A percentile compares a stretch with the other conserved stretches of the same genome.
These are phyloP conservation scores for Plectosphaerella sp. DNA, from an alignment of 2,329 filamentous ascomycete genomes.

Conservation along the genomic window DNA sequence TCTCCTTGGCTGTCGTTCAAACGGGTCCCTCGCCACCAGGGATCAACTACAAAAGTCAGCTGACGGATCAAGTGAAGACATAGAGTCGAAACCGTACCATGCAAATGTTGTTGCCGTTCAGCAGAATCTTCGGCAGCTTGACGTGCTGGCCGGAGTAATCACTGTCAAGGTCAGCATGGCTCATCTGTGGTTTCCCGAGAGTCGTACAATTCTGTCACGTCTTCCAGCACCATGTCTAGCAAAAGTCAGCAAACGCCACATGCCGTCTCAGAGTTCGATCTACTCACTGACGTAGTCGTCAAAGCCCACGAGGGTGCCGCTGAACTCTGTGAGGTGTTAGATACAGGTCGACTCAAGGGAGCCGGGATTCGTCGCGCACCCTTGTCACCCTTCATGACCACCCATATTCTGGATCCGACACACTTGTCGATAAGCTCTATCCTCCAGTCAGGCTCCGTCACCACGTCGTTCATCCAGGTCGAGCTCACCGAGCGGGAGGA, in stretches of 20 bases:
- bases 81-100: slow-evolving; percentile 63
- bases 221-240: slow-evolving; percentile 94
- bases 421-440: slow-evolving; percentile 98
- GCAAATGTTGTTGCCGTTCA: slow-evolving; percentile 99
- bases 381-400: slow-evolving; percentile 99
- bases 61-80: background rate
- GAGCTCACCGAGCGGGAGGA: slow-evolving; percentile 62
- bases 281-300: slow-evolving; percentile 99
- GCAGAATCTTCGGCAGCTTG: slow-evolving; percentile 87
- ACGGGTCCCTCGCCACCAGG: slow-evolving; percentile 71
- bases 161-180: slow-evolving; percentile 43
- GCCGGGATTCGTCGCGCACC: slow-evolving; percentile 47
- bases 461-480: background rate
- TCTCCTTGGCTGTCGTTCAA: slow-evolving; percentile 4
- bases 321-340: slow-evolving; percentile 66
- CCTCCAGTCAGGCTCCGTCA: slow-evolving; percentile 13
- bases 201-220: slow-evolving; percentile 90
- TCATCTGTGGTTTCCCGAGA: background rate
- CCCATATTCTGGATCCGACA: slow-evolving; percentile 95
- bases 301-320: slow-evolving; percentile 88
- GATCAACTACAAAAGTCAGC: slow-evolving; percentile 54
- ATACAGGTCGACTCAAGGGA: background rate
- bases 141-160: slow-evolving; percentile 86
- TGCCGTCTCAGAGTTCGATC: background rate
- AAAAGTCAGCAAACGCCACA: slow-evolving; percentile 13